Base-by-base conservation (phyloP, 2,329 filamentous ascomycete genomes). In the Epichloe brachyelytri region DNA sequence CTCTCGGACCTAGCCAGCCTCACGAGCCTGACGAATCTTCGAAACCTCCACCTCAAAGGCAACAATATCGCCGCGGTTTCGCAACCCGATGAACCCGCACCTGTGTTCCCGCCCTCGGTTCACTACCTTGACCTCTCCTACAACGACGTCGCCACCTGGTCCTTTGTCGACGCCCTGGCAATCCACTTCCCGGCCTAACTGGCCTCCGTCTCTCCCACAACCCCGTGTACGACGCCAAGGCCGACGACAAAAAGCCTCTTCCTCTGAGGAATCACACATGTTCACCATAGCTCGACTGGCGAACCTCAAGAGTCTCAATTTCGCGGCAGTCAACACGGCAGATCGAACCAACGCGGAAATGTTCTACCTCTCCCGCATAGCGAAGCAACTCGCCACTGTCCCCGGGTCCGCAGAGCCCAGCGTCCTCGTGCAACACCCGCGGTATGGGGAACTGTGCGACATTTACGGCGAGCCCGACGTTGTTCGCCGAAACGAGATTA, bases 261-360 rank as follows among this genome's bases (percentile, higher is more conserved):
- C 75, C 5, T 75, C 83, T 1, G 88, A 95, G 50, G 87, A 95
- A 60, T 85, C 86, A 1, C 91, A 89, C 69, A 95, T 95, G 86
- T 76, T 96, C 46, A 88, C 87, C 1, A 72, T 95, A 26, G 87
- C 84, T 30, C 85, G 89, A 2, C 72, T 96, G 1, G 76, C 78
- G 1, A 70, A 71, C 1, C 76, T 97, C 10, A 76, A 76, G 49
- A 74, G 72, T 1, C 75, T 96, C 33, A 93, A 93, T 63, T 88
- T 86, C 63, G 82, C 82, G 55, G 70, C 72, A 15, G 82, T 97
- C 58, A 82, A 82, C 0, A 59, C 73, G 1, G 79, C 83, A 41
- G 90, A 97, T 64, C 81, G 91, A 17, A 75, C 80, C 50, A 93
- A 97, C 61, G 89, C 89, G 4, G 93, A 97, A 59, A 83, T 91